Evolutionary conservation across 2,329 filamentous ascomycete genomes (phyloP), one percentile per base, ranked within the genome.

Genomic region (Microthyrium microscopicum): DNA sequence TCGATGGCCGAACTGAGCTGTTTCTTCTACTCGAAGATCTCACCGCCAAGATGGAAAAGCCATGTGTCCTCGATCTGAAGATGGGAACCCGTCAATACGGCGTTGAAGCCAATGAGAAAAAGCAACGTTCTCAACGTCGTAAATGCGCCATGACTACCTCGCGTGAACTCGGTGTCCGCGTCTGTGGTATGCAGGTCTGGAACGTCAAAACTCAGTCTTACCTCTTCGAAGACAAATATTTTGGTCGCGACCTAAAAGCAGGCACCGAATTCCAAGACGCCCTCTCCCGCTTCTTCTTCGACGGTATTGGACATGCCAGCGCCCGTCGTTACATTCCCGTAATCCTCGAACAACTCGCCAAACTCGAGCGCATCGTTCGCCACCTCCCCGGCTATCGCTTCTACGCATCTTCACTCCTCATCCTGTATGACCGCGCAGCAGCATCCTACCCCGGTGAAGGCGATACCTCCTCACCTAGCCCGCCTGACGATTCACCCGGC

Each of bases 61-160:
- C 89, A 4, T 95, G 89, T 56, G 92, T 98, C 39, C 78, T 98
- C 54, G 89, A 98, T 51, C 64, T 98, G 40, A 98, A 98, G 53
- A 98, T 98, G 89, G 89, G 89, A 15, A 98, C 89, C 5, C 76
- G 89, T 2, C 89, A 98, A 50, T 95, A 94, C 51, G 89, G 89
- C 5, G 73, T 95, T 9, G 85, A 95, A 44, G 89, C 89, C 2
- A 75, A 70, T 34, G 74, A 83, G 27, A 92, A 92, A 62, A 98
- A 98, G 55, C 81, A 85, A 48, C 75, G 77, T 39, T 95, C 89
- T 0, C 89, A 98, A 54, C 73, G 82, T 37, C 76, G 82, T 44
- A 98, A 98, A 55, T 95, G 89, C 54, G 77, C 81, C 42, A 77
- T 71, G 41, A 98, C 89, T 0, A 98, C 89, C 0, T 95, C 89